phyloP scores from a whole-genome alignment of 148 eudicot species.

The Fagopyrum homotropicum region DNA sequence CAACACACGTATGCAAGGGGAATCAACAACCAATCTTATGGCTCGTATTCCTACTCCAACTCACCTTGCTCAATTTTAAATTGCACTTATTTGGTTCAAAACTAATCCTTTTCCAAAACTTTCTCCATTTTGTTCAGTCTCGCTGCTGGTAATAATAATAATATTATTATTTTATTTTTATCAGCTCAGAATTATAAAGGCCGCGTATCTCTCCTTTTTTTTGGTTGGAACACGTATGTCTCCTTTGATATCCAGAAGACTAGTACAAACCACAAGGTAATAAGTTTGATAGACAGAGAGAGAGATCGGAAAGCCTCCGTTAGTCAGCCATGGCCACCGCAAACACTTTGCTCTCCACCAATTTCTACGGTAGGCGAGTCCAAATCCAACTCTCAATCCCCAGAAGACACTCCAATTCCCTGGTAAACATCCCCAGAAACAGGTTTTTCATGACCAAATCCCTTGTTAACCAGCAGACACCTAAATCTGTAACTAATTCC shows the following conservation, averaged over 20 bases:
- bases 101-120: too few relatives aligned
- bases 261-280: background rate
- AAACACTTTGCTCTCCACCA: conserved; percentile 49
- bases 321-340: conserved; percentile 18
- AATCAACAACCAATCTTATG: background rate
- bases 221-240: too few relatives aligned
- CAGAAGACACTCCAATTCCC: conserved; percentile 23
- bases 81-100: background rate
- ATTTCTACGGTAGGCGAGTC: conserved; percentile 36
- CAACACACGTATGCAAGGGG: background rate
- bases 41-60: background rate
- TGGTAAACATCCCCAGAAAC: conserved; percentile 19
- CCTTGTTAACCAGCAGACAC: conserved; percentile 17
- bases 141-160: background rate
- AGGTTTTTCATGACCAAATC: conserved; percentile 39
- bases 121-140: background rate
- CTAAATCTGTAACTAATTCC: conserved; percentile 28
- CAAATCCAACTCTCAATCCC: conserved; percentile 41
- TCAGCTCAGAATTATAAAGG: too few relatives aligned
- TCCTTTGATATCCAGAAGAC: background rate
- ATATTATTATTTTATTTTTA: too few relatives aligned
- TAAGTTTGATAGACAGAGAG: background rate
- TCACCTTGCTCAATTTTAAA: background rate
- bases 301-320: conserved; percentile 15
- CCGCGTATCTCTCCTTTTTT: too few relatives aligned